Conservation (phyloP, 495 filamentous ascomycete species). For the Hapsidospora chrysogenum region DNA sequence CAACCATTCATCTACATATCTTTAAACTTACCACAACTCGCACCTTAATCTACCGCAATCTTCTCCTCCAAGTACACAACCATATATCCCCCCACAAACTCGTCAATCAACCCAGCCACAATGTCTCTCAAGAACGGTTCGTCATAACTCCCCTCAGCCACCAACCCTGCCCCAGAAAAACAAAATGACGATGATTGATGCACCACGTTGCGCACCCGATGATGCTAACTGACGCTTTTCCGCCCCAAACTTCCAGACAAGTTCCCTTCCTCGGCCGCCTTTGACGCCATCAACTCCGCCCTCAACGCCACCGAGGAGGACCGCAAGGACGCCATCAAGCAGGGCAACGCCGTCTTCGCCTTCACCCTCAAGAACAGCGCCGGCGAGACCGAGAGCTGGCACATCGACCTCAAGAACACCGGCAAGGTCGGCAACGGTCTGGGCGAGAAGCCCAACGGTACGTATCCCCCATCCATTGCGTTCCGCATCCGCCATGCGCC, state of each 20-base stretch:
- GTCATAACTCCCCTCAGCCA: constrained; percentile 6
- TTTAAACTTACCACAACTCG: constrained; percentile 2
- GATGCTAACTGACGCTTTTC: neutral
- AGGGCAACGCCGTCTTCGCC: constrained; percentile 72
- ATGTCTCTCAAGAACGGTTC: constrained; percentile 80
- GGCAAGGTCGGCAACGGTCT: constrained; percentile 66
- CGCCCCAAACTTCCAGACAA: constrained; percentile 34
- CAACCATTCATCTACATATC: constrained; percentile 10
- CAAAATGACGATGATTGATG: too few species aligned
- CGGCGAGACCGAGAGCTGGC: constrained; percentile 68
- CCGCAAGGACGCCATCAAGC: constrained; percentile 74
- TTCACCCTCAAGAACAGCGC: constrained; percentile 82
- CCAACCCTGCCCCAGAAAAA: too few species aligned
- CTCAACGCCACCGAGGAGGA: constrained; percentile 53
- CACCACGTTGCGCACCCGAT: too few species aligned
- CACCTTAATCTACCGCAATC: too few species aligned
- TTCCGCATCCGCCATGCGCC: too few species aligned
- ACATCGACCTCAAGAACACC: constrained; percentile 87
- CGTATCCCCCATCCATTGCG: constrained; percentile 16
- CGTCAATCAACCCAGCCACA: constrained; percentile 16
- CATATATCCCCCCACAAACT: constrained; percentile 4
- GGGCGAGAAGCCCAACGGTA: constrained; percentile 69
- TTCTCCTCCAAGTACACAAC: constrained; percentile 1
- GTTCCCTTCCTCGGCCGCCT: constrained; percentile 82
- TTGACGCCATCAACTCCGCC: constrained; percentile 70